These are phyloP conservation scores for Thymus quinquecostatus DNA, from an alignment of 257 asterid species.

Conservation along the genomic window DNA sequence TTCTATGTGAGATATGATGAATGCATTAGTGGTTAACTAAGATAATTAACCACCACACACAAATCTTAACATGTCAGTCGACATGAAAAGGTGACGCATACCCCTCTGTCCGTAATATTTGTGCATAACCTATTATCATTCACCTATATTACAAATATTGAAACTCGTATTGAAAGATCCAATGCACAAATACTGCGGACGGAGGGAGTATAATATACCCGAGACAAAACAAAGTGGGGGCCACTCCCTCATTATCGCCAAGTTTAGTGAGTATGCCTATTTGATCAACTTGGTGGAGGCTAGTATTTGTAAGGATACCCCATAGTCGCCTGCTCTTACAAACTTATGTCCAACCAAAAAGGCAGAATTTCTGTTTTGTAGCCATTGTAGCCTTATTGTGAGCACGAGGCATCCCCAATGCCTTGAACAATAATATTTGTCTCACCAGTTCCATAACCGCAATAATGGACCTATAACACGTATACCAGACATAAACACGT, in stretches of 20 bases:
- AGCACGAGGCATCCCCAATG: slow-evolving; percentile 40
- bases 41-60: not conserved
- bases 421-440: slow-evolving; percentile 33
- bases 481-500: slow-evolving; percentile 26
- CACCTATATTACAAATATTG: too few relatives aligned
- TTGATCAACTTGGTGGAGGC: slow-evolving; percentile 39
- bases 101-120: too few relatives aligned
- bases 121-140: too few relatives aligned
- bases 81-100: not conserved
- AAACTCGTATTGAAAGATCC: too few relatives aligned
- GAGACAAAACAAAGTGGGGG: slow-evolving; percentile 29
- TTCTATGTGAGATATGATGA: too few relatives aligned
- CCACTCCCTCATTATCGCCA: slow-evolving; percentile 30
- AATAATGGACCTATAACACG: slow-evolving; percentile 35
- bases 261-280: slow-evolving; percentile 22
- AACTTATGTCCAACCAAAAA: slow-evolving; percentile 39
- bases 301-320: slow-evolving; percentile 41
- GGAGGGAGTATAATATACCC: too few relatives aligned
- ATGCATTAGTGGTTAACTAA: not conserved
- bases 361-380: slow-evolving; percentile 38
- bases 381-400: slow-evolving; percentile 46
- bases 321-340: slow-evolving; percentile 22
- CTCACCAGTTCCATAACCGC: slow-evolving; percentile 40
- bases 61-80: not conserved
- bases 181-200: too few relatives aligned